Conservation (phyloP, 306 rosid genomes). For the Gleditsia sinensis region DNA sequence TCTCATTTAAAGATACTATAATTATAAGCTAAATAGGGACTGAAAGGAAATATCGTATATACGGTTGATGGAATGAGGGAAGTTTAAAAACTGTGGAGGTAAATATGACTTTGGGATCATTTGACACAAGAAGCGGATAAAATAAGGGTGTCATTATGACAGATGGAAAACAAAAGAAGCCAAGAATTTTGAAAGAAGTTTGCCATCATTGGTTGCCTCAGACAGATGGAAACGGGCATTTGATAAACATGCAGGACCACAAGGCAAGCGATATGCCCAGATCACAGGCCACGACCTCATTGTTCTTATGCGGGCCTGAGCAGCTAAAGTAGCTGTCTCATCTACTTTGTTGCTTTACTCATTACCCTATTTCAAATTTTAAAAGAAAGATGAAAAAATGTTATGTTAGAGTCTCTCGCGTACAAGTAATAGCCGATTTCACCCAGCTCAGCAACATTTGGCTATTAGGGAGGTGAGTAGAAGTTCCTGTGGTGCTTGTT, state of each 20-base stretch:
- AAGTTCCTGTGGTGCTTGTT: too few species aligned
- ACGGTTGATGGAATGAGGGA: background rate
- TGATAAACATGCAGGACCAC: conserved; percentile 47
- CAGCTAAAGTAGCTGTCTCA: conserved; percentile 44
- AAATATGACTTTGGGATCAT: background rate
- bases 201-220: conserved; percentile 26
- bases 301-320: conserved; percentile 38
- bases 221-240: conserved; percentile 46
- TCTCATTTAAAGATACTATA: background rate
- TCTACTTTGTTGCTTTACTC: conserved; percentile 51
- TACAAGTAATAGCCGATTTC: too few species aligned
- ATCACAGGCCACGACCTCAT: conserved; percentile 31
- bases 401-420: too few species aligned
- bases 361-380: conserved; percentile 43
- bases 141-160: conserved; percentile 23
- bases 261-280: conserved; percentile 21
- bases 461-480: too few species aligned
- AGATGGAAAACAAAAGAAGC: conserved; percentile 11
- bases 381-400: conserved; percentile 14
- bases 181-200: conserved; percentile 13
- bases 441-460: too few species aligned
- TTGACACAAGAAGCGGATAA: background rate
- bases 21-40: background rate
- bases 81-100: too few species aligned
- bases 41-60: background rate